phyloP scores from a whole-genome alignment of 1,139 yeast genomes.

The Nakaseomyces kungkrabaensis region DNA sequence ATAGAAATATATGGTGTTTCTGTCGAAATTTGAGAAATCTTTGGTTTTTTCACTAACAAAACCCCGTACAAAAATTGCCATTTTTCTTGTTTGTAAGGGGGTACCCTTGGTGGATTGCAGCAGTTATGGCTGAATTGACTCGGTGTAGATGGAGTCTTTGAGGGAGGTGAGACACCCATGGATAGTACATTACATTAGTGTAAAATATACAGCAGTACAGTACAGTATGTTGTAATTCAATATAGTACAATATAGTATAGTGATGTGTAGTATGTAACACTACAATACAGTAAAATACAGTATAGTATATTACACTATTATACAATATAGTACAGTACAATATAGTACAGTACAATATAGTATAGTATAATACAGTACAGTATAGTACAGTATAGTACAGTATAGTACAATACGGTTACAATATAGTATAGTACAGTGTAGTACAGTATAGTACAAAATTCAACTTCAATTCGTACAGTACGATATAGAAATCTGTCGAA shows the following conservation, averaged over 20 bases:
- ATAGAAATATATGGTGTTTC: too few relatives aligned
- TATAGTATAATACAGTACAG: neutral
- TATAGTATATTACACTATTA: too few relatives aligned
- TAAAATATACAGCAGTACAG: neutral
- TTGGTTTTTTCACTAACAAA: too few relatives aligned
- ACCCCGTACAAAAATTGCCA: too few relatives aligned
- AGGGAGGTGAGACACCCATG: too few relatives aligned
- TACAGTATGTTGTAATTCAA: too few relatives aligned
- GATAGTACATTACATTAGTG: neutral
- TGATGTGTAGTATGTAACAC: neutral
- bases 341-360: neutral
- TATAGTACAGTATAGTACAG: neutral
- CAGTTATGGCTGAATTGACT: too few relatives aligned
- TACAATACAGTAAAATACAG: neutral
- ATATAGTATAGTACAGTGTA: neutral
- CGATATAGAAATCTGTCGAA: neutral
- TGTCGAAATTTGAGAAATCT: too few relatives aligned
- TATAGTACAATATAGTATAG: neutral
- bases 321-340: neutral
- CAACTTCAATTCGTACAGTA: neutral
- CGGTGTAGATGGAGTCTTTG: too few relatives aligned
- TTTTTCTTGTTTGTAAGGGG: too few relatives aligned
- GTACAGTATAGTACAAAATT: too few relatives aligned
- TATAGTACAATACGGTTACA: neutral
- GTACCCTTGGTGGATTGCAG: too few relatives aligned